Evolutionary conservation across 805 yeast genomes (phyloP), one percentile per base, ranked within the genome.

Genomic region (Yamadazyma ubonensis): DNA sequence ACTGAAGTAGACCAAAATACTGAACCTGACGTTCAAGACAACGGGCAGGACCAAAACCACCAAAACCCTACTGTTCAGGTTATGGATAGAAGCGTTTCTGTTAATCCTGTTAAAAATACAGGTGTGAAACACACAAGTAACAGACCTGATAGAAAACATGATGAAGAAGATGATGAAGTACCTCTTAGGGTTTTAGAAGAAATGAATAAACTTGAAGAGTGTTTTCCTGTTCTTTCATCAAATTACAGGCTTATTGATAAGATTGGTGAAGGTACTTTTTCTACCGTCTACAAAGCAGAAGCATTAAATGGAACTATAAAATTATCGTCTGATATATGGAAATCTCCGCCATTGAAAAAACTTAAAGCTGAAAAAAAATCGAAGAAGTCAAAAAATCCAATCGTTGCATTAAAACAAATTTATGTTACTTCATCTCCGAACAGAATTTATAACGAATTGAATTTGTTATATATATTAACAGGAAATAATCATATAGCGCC

Each of bases 361-460:
- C 39, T 14, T 6, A 22, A 29, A 15, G 18, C 19, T 8, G 28
- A 18, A 4, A 8, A 39, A 6, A 23, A 53, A 45, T 29, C 48
- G 42, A n/a, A 17, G 22, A 57, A 56, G 18, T 50, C 51, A 43
- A 67, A 60, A 47, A 70, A 57, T 49, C 71, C 70, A 32, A 58
- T 70, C 37, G 98, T 93, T 42, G 99, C 99, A 2, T 69, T 93
- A 50, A 93, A 93, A 58, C 79, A 93, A 54, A 88, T 93, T 33
- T 90, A 91, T 59, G 98, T 90, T 15, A 93, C 99, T 0, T 86
- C 96, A 1, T 88, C 97, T 6, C 97, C 98, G 0, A 82, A 79
- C 46, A 75, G 99, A 61, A 91, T 93, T 31, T 80, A 78, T 51
- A 90, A 90, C 58, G 99, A 93, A 60, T 73, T 93, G 47, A 83